These are phyloP conservation scores for Domatiomyces globalis DNA, from an alignment of 2,329 filamentous ascomycete species.

Conservation along the genomic window DNA sequence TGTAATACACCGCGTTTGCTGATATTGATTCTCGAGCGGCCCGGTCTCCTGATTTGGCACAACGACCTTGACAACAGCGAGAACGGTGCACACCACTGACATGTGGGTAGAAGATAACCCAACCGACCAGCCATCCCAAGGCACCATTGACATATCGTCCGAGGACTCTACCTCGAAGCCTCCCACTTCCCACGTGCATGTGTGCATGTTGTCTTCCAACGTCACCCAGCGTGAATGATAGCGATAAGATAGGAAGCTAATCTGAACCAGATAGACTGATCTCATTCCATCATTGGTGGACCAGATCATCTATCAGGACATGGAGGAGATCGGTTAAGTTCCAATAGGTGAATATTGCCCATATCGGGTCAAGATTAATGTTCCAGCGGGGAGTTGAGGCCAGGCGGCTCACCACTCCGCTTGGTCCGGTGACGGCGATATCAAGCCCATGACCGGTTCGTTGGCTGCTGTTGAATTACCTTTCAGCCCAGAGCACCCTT, in stretches of 20 bases:
- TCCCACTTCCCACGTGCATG: not conserved
- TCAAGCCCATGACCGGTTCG: not conserved
- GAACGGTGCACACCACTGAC: not conserved
- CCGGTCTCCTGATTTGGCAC: not conserved
- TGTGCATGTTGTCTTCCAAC: not conserved
- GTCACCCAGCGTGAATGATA: not conserved
- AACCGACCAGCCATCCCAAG: too few relatives aligned
- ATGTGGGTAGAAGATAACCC: not conserved
- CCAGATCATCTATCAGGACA: not conserved
- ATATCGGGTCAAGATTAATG: conserved; percentile 4
- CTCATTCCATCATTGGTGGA: not conserved
- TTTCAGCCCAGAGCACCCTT: not conserved
- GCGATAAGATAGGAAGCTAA: not conserved
- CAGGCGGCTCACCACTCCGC: not conserved
- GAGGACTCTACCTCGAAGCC: not conserved
- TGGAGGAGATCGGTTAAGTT: not conserved
- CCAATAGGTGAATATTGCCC: conserved; percentile 2
- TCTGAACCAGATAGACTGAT: not conserved
- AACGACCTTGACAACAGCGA: not conserved
- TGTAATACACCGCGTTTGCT: not conserved
- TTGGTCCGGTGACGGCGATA: not conserved
- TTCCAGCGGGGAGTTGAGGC: not conserved
- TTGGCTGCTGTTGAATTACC: too few relatives aligned
- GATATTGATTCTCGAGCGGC: not conserved
- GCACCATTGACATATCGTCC: too few relatives aligned